Percentiles rank a stretch among this genome's conserved stretches.
phyloP scores from a whole-genome alignment of 495 filamentous ascomycete species.

The Sphaerosporella brunnea region DNA sequence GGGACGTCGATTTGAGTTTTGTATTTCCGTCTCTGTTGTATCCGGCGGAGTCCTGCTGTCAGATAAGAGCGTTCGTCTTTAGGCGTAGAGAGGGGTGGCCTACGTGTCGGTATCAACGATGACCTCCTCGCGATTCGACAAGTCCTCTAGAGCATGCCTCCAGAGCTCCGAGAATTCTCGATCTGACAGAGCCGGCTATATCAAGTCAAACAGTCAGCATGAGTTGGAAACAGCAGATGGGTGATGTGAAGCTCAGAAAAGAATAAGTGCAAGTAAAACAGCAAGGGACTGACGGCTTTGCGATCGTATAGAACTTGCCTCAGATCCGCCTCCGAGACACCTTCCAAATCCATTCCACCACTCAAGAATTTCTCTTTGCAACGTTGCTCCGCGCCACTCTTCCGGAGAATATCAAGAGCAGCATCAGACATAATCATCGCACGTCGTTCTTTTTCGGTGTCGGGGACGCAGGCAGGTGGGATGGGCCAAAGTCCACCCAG shows the following conservation, averaged over 20 bases:
- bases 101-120: slow-evolving; percentile 54
- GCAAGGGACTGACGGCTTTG: slow-evolving; percentile 27
- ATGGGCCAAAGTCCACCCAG: slow-evolving; percentile 66
- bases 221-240: slow-evolving; percentile 3
- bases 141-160: slow-evolving; percentile 69
- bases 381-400: slow-evolving; percentile 73
- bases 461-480: slow-evolving; percentile 84
- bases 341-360: slow-evolving; percentile 17
- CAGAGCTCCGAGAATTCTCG: slow-evolving; percentile 87
- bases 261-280: slow-evolving; percentile 8
- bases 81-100: slow-evolving; percentile 30
- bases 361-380: slow-evolving; percentile 44
- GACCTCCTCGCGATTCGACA: slow-evolving; percentile 67
- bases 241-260: slow-evolving; percentile 9
- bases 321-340: slow-evolving; percentile 25
- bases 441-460: slow-evolving; percentile 74
- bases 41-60: slow-evolving; percentile 18
- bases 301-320: slow-evolving; percentile 27
- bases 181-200: slow-evolving; percentile 31
- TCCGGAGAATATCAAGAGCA: slow-evolving; percentile 71
- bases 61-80: slow-evolving; percentile 23
- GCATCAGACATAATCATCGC: slow-evolving; percentile 75
- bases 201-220: slow-evolving; percentile 31
- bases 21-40: slow-evolving; percentile 25
- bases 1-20: slow-evolving; percentile 50